Evolutionary conservation across 192 early-diverging fungal genomes (phyloP).

Genomic region (Spizellomyces sp.): DNA sequence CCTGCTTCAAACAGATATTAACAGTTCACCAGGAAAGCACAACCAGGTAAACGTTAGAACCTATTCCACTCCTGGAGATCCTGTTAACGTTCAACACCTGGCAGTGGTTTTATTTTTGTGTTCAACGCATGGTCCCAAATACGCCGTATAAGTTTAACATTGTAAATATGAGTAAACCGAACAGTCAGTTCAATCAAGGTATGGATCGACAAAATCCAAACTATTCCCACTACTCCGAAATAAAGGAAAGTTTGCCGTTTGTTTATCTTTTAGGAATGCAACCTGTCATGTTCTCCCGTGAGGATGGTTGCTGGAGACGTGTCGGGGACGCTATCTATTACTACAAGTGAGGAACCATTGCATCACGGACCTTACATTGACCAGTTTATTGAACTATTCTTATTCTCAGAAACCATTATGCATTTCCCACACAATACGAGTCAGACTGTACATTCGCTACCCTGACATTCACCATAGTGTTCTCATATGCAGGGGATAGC

Average conservation of each 20-base stretch:
- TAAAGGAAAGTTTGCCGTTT: not conserved
- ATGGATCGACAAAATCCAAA: not conserved
- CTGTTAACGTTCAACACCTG: not conserved
- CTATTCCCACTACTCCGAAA: conserved; percentile 5
- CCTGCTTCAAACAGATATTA: conserved; percentile 54
- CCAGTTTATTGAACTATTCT: not conserved
- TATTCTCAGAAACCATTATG: conserved; percentile 31
- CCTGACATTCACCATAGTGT: conserved; percentile 41
- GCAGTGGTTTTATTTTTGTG: conserved; percentile 62
- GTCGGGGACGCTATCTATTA: conserved; percentile 51
- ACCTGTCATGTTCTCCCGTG: conserved; percentile 52
- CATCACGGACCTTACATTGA: not conserved
- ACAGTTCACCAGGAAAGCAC: conserved; percentile 48
- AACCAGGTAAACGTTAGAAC: conserved; percentile 45
- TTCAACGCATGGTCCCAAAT: conserved; percentile 33
- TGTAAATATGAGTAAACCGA: conserved; percentile 56
- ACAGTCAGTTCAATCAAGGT: conserved; percentile 57
- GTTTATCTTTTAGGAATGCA: conserved; percentile 46
- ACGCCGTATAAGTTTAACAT: conserved; percentile 55
- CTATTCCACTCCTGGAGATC: not conserved
- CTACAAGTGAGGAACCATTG: conserved; percentile 38
- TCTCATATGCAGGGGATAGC: conserved; percentile 35
- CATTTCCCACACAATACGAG: conserved; percentile 28
- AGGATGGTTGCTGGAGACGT: conserved; percentile 45
- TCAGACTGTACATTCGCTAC: conserved; percentile 43